Conservation (phyloP, 352 stramenopile species). For the Pythium chondricola region DNA sequence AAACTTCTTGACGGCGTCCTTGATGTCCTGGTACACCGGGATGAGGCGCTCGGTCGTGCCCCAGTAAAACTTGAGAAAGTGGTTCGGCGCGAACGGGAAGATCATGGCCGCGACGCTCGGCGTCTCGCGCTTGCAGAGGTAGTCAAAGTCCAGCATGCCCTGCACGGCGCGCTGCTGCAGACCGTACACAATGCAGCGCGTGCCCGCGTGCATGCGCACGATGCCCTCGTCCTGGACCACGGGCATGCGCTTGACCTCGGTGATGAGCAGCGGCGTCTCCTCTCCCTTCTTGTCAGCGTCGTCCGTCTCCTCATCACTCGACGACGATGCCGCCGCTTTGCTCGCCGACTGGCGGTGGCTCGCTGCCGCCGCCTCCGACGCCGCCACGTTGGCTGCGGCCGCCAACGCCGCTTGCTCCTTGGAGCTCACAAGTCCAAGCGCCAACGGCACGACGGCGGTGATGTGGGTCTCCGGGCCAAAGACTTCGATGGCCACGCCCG, state of each 20-base stretch:
- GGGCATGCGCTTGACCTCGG: conserved; percentile 12
- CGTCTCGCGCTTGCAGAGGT: conserved; percentile 93
- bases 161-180: conserved; percentile 93
- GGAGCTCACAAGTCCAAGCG: conserved; percentile 85
- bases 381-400: conserved; percentile 11
- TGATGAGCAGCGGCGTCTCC: conserved; percentile 17
- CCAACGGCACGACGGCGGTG: conserved; percentile 91
- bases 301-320: conserved; percentile 11
- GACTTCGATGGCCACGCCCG: conserved; percentile 91
- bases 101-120: conserved; percentile 93
- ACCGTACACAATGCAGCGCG: conserved; percentile 93
- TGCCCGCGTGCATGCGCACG: conserved; percentile 82
- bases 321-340: conserved; percentile 1
- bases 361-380: conserved; percentile 2
- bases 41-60: conserved; percentile 93
- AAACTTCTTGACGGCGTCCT: conserved; percentile 91
- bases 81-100: conserved; percentile 94
- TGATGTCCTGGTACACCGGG: conserved; percentile 88
- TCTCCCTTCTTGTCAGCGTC: conserved; percentile 30
- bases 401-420: conserved; percentile 20
- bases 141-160: conserved; percentile 98
- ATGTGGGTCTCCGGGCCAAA: conserved; percentile 96
- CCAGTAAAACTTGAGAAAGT: conserved; percentile 98
- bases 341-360: not conserved
- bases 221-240: conserved; percentile 79